phyloP scores from a whole-genome alignment of 2,329 filamentous ascomycete genomes.

The Endocalyx cinctus region DNA sequence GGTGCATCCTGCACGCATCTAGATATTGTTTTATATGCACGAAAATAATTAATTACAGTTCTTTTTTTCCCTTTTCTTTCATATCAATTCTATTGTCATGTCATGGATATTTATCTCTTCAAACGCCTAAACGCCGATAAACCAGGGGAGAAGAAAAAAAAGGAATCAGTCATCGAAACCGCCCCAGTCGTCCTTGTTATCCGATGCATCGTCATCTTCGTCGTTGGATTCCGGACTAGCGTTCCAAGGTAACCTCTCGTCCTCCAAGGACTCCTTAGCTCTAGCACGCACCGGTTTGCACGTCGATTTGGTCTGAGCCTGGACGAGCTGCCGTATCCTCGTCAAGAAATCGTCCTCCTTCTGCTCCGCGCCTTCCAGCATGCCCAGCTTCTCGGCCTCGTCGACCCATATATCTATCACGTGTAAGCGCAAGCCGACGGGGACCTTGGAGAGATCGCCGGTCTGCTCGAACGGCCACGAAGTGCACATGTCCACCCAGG shows the following conservation, averaged over 20 bases:
- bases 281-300: constrained; percentile 69
- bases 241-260: constrained; percentile 69
- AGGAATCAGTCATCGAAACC: constrained; percentile 59
- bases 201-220: constrained; percentile 31
- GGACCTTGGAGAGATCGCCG: constrained; percentile 50
- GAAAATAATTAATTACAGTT: too few species aligned
- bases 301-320: constrained; percentile 51
- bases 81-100: too few species aligned
- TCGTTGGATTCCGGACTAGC: constrained; percentile 31
- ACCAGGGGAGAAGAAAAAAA: constrained; percentile 1
- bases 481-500: constrained; percentile 40
- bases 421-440: constrained; percentile 82
- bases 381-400: constrained; percentile 70
- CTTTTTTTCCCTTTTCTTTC: too few species aligned
- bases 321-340: constrained; percentile 49
- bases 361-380: constrained; percentile 37
- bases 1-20: too few species aligned
- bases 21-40: too few species aligned
- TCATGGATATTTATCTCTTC: too few species aligned
- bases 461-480: constrained; percentile 38
- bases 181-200: constrained; percentile 57
- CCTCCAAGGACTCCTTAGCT: constrained; percentile 65
- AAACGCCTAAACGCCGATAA: too few species aligned
- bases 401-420: constrained; percentile 88
- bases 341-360: constrained; percentile 46